phyloP scores from a whole-genome alignment of 257 asterid genomes.

The Solanum pennellii region DNA sequence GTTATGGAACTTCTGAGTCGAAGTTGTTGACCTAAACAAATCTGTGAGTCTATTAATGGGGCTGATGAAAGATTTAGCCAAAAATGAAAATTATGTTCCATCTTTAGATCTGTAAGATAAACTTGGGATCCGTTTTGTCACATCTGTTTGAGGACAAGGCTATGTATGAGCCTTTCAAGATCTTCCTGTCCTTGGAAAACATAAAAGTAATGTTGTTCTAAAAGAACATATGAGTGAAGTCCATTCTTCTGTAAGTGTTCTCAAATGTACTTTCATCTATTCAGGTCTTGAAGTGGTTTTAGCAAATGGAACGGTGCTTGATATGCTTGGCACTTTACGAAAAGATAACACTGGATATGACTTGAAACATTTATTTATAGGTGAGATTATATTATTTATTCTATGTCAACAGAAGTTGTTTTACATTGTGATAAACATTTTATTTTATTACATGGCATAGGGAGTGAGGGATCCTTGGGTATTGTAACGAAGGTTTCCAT shows the following conservation, averaged over 20 bases:
- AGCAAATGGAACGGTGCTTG: constrained; percentile 92
- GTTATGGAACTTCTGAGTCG: not conserved
- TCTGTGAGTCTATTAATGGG: not conserved
- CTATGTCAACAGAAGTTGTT: not conserved
- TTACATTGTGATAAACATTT: constrained; percentile 9
- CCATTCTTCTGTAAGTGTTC: not conserved
- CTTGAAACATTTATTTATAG: constrained; percentile 93
- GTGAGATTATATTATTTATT: constrained; percentile 23
- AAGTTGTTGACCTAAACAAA: not conserved
- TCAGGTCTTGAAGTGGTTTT: constrained; percentile 96
- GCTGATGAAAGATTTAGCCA: not conserved
- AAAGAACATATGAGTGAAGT: not conserved
- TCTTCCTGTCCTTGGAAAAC: not conserved
- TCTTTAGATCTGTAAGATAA: not conserved
- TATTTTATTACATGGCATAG: constrained; percentile 24
- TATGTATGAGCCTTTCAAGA: not conserved
- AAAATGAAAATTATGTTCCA: not conserved
- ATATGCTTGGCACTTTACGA: constrained; percentile 89
- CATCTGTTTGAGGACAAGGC: not conserved
- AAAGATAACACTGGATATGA: constrained; percentile 98
- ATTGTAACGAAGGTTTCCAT: constrained; percentile 88
- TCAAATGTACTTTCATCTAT: not conserved
- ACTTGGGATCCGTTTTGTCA: not conserved
- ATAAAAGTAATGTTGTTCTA: not conserved
- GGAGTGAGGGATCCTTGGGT: constrained; percentile 98